A percentile compares a stretch with the other conserved stretches of the same genome.
These are phyloP conservation scores for Dactylellina haptotyla DNA, from an alignment of 2,329 filamentous ascomycete genomes.

Conservation along the genomic window DNA sequence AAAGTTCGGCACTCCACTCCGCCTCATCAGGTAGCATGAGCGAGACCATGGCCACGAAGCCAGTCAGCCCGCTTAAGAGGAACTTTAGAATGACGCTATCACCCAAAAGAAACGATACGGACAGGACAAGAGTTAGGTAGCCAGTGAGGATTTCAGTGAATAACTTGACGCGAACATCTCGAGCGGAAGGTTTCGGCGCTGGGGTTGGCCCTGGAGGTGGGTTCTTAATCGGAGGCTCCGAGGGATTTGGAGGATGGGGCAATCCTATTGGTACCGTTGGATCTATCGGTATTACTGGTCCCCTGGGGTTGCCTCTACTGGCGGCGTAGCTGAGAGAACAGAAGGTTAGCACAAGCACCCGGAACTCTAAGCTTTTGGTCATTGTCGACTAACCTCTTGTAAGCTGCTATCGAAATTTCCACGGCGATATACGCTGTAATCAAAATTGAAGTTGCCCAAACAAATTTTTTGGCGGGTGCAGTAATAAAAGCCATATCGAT, in stretches of 20 bases:
- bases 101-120: conserved; percentile 26
- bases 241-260: conserved; percentile 7
- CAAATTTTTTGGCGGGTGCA: conserved; percentile 11
- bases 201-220: background rate
- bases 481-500: conserved; percentile 15
- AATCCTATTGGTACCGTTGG: conserved; percentile 23
- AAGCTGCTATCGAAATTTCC: conserved; percentile 24
- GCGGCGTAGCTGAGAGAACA: conserved; percentile 5
- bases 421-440: conserved; percentile 27
- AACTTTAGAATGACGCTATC: conserved; percentile 48
- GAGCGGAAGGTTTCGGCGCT: background rate
- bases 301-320: background rate
- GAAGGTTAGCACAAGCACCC: background rate
- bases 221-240: background rate
- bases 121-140: conserved; percentile 29
- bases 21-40: conserved; percentile 42
- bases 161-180: conserved; percentile 40
- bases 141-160: conserved; percentile 41
- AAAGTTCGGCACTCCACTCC: conserved; percentile 32
- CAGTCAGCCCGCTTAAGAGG: conserved; percentile 36
- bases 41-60: conserved; percentile 41
- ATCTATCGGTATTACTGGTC: conserved; percentile 39
- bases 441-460: conserved; percentile 29
- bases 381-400: conserved; percentile 33
- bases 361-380: background rate